A percentile compares a stretch with the other conserved stretches of the same genome.
phyloP scores from a whole-genome alignment of 169 alveolate genomes.

The Theileria sp. region DNA sequence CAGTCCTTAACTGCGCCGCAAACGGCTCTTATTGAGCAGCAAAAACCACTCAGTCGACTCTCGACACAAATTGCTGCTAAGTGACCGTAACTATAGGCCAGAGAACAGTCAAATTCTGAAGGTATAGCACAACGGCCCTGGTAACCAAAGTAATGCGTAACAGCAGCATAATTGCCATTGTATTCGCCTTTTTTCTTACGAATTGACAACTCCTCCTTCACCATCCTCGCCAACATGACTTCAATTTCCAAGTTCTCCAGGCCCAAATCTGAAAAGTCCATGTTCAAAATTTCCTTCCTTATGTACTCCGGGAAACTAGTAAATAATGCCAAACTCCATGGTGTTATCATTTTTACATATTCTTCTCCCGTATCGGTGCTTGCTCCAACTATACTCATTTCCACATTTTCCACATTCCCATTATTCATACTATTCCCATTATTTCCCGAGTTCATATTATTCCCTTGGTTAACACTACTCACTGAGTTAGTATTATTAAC shows the following conservation, averaged over 20 bases:
- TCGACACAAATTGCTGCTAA: conserved; percentile 90
- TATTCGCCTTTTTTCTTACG: conserved; percentile 87
- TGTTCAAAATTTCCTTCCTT: conserved; percentile 85
- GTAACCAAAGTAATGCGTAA: conserved; percentile 96
- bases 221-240: conserved; percentile 90
- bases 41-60: conserved; percentile 91
- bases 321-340: conserved; percentile 92
- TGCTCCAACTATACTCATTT: conserved; percentile 14
- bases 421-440: too few relatives aligned
- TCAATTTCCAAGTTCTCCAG: conserved; percentile 89
- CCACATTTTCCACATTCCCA: neutral
- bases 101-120: conserved; percentile 90
- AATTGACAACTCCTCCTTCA: conserved; percentile 87
- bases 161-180: conserved; percentile 92
- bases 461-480: too few relatives aligned
- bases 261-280: conserved; percentile 74
- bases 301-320: conserved; percentile 91
- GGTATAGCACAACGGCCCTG: conserved; percentile 98
- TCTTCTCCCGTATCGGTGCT: conserved; percentile 31
- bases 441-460: too few relatives aligned
- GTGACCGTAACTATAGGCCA: conserved; percentile 93
- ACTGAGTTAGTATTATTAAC: too few relatives aligned
- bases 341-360: conserved; percentile 81
- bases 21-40: conserved; percentile 90
- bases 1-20: conserved; percentile 87